These are phyloP conservation scores for Kappamyces sp. DNA, from an alignment of 192 early-diverging fungal species.

Conservation along the genomic window DNA sequence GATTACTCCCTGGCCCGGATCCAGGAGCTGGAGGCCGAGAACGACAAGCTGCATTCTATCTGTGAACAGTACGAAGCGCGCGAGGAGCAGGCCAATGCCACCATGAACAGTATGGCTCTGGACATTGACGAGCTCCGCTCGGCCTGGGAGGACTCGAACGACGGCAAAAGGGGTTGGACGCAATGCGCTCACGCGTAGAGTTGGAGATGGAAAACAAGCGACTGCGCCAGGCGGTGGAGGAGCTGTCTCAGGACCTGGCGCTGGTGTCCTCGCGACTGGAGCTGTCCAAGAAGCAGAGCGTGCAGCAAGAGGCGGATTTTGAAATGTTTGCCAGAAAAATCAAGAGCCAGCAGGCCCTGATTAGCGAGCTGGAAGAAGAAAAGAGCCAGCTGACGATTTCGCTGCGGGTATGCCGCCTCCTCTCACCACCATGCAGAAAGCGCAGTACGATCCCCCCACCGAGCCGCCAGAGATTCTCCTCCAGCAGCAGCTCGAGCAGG, in stretches of 20 bases:
- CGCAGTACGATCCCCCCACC: not conserved
- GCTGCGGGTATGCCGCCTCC: not conserved
- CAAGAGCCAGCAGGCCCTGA: conserved; percentile 8
- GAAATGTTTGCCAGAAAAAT: conserved; percentile 17
- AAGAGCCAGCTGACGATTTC: conserved; percentile 5
- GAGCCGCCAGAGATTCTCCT: not conserved
- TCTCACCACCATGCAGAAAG: not conserved
- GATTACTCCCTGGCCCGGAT: too few relatives aligned
- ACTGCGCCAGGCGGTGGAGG: not conserved
- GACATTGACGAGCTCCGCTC: too few relatives aligned
- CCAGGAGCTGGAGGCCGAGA: too few relatives aligned
- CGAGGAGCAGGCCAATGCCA: too few relatives aligned
- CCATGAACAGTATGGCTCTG: too few relatives aligned
- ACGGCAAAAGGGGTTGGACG: not conserved
- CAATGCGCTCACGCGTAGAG: not conserved
- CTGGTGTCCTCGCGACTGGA: not conserved
- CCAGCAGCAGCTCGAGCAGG: conserved; percentile 9
- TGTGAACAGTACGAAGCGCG: too few relatives aligned
- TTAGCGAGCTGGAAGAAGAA: conserved; percentile 1
- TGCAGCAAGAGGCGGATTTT: conserved; percentile 14
- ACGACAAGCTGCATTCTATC: too few relatives aligned
- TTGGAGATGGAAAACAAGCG: conserved; percentile 2
- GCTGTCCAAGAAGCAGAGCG: not conserved
- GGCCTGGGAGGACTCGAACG: too few relatives aligned
- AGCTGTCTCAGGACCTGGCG: conserved; percentile 2